phyloP scores from a whole-genome alignment of 306 rosid species.

The Quercus agrifolia region DNA sequence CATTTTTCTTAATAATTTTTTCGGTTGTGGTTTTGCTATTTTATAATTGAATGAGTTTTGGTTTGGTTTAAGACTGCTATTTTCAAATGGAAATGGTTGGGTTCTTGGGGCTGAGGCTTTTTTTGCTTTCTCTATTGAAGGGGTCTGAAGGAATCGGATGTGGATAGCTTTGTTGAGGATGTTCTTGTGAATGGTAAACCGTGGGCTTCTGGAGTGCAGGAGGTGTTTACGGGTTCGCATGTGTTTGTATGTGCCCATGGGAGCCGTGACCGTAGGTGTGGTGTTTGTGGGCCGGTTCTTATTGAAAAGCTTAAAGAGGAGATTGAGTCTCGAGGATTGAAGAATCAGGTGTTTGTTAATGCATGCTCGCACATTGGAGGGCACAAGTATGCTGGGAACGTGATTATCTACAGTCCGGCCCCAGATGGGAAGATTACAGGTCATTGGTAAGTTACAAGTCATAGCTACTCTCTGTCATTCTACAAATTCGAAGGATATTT shows the following conservation, averaged over 20 bases:
- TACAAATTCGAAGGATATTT: neutral
- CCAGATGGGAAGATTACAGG: conserved; percentile 61
- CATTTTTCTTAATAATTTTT: neutral
- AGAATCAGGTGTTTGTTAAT: conserved; percentile 55
- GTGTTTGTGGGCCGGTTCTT: conserved; percentile 87
- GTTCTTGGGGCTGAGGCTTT: conserved; percentile 9
- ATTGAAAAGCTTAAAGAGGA: conserved; percentile 61
- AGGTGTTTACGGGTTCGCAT: conserved; percentile 54
- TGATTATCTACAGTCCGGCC: conserved; percentile 64
- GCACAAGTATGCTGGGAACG: conserved; percentile 90
- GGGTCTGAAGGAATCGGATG: conserved; percentile 68
- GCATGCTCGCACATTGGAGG: conserved; percentile 89
- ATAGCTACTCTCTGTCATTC: neutral
- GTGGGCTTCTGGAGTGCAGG: conserved; percentile 59
- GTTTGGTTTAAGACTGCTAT: neutral
- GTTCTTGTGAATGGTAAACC: conserved; percentile 68
- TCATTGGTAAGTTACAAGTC: conserved; percentile 60
- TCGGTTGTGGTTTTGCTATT: neutral
- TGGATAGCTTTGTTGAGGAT: conserved; percentile 71
- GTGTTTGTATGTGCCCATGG: conserved; percentile 94
- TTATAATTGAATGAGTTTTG: neutral
- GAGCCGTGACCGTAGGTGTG: conserved; percentile 89
- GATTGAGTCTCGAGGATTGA: conserved; percentile 60
- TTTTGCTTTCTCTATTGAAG: conserved; percentile 34
- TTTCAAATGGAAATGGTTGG: neutral